Conservation (phyloP, 2,329 filamentous ascomycete species). For the Paecilomyces sp. region DNA sequence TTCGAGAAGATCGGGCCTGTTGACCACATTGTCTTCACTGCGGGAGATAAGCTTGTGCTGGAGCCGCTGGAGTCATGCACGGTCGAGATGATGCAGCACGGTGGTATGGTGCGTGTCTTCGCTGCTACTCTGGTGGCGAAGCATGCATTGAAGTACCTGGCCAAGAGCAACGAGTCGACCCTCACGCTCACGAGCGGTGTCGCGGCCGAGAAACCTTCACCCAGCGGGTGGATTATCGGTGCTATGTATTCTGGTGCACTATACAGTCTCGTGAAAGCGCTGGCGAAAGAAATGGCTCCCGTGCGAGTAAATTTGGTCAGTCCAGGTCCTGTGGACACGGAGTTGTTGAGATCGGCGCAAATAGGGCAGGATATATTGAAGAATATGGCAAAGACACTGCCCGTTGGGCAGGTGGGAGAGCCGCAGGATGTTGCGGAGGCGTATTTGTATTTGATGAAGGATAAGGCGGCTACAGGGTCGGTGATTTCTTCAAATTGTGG, state of each 20-base stretch:
- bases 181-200: background rate
- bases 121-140: background rate
- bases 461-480: conserved; percentile 25
- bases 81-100: background rate
- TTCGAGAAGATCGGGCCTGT: background rate
- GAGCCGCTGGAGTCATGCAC: background rate
- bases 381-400: background rate
- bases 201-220: background rate
- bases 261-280: background rate
- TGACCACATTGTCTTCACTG: background rate
- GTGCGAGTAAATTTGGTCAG: background rate
- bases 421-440: conserved; percentile 40
- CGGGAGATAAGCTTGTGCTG: background rate
- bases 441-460: conserved; percentile 40
- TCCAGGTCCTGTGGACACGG: background rate
- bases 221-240: background rate
- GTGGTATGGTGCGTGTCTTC: background rate
- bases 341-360: background rate
- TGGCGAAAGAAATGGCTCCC: background rate
- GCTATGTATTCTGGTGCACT: background rate
- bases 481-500: conserved; percentile 37
- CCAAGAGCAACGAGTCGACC: background rate
- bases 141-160: background rate
- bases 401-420: conserved; percentile 18
- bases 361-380: background rate